Conservation (phyloP, 2,329 filamentous ascomycete species). For the Trichoderma lentiforme region DNA sequence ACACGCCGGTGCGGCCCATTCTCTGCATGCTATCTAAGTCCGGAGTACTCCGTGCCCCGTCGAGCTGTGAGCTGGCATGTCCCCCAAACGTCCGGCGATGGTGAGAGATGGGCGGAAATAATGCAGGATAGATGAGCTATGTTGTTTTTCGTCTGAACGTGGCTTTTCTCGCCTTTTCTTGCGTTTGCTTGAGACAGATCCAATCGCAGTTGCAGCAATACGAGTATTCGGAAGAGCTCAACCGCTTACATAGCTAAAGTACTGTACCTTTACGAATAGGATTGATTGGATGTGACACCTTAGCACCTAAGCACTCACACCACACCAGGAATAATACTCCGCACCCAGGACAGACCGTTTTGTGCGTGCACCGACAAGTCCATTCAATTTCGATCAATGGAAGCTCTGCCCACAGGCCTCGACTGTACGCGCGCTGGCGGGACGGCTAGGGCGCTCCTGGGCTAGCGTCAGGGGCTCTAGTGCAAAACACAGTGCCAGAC, state of each 20-base stretch:
- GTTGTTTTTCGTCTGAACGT: background rate
- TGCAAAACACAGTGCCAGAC: slow-evolving; percentile 6
- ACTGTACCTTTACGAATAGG: background rate
- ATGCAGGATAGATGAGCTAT: background rate
- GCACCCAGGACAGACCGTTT: background rate
- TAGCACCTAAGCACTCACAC: background rate
- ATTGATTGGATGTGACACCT: background rate
- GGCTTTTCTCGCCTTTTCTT: background rate
- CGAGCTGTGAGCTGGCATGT: background rate
- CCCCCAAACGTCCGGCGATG: background rate
- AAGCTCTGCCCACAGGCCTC: background rate
- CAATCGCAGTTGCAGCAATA: background rate
- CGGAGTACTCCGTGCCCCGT: background rate
- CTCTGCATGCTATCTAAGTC: background rate
- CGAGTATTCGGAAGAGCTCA: background rate
- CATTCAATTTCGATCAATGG: background rate
- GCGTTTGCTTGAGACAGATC: background rate
- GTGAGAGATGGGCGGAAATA: background rate
- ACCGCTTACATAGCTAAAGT: background rate
- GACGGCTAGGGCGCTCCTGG: slow-evolving; percentile 17
- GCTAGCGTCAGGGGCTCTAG: slow-evolving; percentile 25
- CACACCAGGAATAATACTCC: background rate
- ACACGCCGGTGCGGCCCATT: slow-evolving; percentile 6
- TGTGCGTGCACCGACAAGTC: background rate
- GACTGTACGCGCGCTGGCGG: background rate